Conservation (phyloP, 805 yeast genomes). For the Barnettozyma siamensis region DNA sequence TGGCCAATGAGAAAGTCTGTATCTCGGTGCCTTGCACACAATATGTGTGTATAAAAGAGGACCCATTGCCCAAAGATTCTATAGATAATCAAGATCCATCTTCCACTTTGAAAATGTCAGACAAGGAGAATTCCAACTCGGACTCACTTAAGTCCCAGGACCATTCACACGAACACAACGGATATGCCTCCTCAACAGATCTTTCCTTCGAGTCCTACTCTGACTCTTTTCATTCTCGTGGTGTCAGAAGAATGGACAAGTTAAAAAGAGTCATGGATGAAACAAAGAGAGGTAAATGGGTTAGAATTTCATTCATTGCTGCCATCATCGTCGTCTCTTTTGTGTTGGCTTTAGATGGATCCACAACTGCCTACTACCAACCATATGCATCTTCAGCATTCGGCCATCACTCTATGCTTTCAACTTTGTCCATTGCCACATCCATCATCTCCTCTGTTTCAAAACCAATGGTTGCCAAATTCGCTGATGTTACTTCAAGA, state of each 20-base stretch:
- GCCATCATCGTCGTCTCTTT: constrained; percentile 4
- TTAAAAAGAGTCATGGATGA: constrained; percentile 5
- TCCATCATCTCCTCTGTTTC: constrained; percentile 32
- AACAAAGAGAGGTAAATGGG: constrained; percentile 3
- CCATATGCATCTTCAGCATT: constrained; percentile 36
- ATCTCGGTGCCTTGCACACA: neutral
- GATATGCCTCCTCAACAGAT: neutral
- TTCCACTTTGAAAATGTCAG: neutral
- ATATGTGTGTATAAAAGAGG: neutral
- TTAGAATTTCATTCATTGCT: constrained; percentile 5
- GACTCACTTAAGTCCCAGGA: neutral
- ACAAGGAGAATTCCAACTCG: neutral
- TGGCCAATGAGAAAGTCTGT: neutral
- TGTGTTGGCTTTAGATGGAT: constrained; percentile 21
- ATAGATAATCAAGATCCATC: neutral
- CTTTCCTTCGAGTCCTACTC: neutral
- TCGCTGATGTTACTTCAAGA: constrained; percentile 34
- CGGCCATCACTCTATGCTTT: constrained; percentile 31
- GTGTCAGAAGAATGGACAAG: constrained; percentile 10
- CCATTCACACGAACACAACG: neutral
- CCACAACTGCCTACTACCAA: constrained; percentile 26
- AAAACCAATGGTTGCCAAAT: constrained; percentile 33
- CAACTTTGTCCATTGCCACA: constrained; percentile 32
- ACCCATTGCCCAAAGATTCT: neutral
- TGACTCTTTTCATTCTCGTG: constrained; percentile 3